These are phyloP conservation scores for Trichocomaceae sp. DNA, from an alignment of 2,329 filamentous ascomycete species.

Conservation along the genomic window DNA sequence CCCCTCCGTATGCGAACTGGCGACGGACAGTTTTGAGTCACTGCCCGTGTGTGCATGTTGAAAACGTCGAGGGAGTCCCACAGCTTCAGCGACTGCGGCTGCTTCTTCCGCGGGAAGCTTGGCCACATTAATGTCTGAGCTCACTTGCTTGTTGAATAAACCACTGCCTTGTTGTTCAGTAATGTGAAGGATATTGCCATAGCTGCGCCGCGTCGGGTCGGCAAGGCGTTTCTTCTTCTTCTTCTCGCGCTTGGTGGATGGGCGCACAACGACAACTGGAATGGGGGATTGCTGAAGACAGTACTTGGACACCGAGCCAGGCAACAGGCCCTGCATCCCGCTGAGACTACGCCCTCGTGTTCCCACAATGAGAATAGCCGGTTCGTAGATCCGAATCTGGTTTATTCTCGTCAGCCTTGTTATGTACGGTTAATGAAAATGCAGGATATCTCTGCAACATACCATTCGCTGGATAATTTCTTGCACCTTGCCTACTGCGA, in stretches of 20 bases:
- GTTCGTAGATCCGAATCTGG: constrained; percentile 85
- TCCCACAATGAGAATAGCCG: constrained; percentile 83
- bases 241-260: constrained; percentile 78
- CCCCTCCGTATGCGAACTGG: constrained; percentile 2
- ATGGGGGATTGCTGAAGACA: constrained; percentile 90
- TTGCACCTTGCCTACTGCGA: constrained; percentile 82
- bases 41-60: constrained; percentile 11
- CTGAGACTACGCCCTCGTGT: constrained; percentile 78
- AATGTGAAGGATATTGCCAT: constrained; percentile 68
- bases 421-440: background rate
- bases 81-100: constrained; percentile 45
- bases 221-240: constrained; percentile 80
- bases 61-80: constrained; percentile 33
- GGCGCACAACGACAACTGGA: constrained; percentile 85
- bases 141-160: constrained; percentile 45
- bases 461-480: constrained; percentile 88
- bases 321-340: constrained; percentile 77
- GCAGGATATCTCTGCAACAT: constrained; percentile 25
- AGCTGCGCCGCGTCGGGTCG: constrained; percentile 68
- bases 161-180: constrained; percentile 47
- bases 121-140: constrained; percentile 37
- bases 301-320: constrained; percentile 88
- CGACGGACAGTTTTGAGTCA: constrained; percentile 8
- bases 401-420: constrained; percentile 13
- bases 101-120: constrained; percentile 43